Percentiles rank a stretch among this genome's conserved stretches.
Conservation (phyloP, 1,139 yeast species). For the Saccharomycopsis hybrid region DNA sequence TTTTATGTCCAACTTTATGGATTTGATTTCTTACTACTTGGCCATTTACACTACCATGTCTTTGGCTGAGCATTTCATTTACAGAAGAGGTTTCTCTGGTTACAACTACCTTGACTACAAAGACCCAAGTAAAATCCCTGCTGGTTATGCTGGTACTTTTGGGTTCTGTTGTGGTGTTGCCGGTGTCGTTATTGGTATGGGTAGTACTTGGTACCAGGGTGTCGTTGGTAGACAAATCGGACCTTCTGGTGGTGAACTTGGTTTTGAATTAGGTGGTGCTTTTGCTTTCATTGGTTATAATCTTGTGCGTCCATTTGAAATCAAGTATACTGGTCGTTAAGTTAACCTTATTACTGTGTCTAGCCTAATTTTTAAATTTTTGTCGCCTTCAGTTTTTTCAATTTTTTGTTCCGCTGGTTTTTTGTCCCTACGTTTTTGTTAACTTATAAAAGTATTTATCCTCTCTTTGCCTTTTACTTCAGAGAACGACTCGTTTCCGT, state of each 20-base stretch:
- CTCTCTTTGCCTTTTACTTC: too few species aligned
- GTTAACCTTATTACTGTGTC: too few species aligned
- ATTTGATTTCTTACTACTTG: constrained; percentile 83
- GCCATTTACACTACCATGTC: constrained; percentile 75
- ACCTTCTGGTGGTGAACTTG: constrained; percentile 73
- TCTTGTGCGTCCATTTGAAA: constrained; percentile 60
- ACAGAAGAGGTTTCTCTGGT: constrained; percentile 45
- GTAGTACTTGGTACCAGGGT: constrained; percentile 78
- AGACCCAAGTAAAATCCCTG: constrained; percentile 52
- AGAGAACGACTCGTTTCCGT: too few species aligned
- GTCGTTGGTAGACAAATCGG: constrained; percentile 60
- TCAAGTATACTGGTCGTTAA: constrained; percentile 37
- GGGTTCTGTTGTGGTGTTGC: constrained; percentile 81
- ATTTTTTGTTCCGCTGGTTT: not conserved
- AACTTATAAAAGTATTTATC: too few species aligned
- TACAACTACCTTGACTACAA: constrained; percentile 62
- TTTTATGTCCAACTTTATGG: constrained; percentile 83
- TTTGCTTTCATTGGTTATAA: constrained; percentile 66
- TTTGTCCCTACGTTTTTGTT: not conserved
- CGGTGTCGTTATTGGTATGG: constrained; percentile 83
- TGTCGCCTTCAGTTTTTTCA: not conserved
- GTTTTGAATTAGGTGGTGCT: constrained; percentile 69
- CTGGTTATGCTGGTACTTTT: constrained; percentile 69
- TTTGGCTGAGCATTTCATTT: constrained; percentile 73
- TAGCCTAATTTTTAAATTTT: not conserved